These are phyloP conservation scores for Ceratopteris richardii DNA, from an alignment of 75 land plant genomes.

Conservation along the genomic window DNA sequence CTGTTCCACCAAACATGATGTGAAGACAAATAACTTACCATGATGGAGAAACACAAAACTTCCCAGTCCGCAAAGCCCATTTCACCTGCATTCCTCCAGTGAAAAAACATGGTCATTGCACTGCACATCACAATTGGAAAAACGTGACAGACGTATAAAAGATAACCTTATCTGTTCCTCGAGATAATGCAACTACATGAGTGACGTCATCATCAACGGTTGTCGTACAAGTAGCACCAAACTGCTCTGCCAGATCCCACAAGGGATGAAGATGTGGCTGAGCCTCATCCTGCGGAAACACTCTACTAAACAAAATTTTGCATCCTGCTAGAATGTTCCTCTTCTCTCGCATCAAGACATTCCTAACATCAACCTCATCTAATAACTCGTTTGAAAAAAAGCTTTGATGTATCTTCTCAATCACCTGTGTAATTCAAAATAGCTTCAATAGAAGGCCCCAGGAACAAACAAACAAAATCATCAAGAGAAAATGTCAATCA, in stretches of 20 bases:
- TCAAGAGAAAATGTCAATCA: conserved; percentile 4
- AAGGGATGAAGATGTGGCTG: conserved; percentile 36
- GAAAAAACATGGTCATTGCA: no score
- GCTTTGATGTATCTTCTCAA: conserved; percentile 17
- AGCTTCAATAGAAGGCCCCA: no score
- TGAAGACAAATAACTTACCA: no score
- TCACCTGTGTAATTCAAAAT: no score
- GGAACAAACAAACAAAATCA: neutral
- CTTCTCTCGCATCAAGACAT: conserved; percentile 21
- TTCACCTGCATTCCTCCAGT: conserved; percentile 10
- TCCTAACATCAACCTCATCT: conserved; percentile 35
- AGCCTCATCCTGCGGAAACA: conserved; percentile 33
- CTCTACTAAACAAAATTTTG: conserved; percentile 25
- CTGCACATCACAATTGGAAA: neutral
- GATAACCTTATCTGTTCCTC: conserved; percentile 28
- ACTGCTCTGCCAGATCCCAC: conserved; percentile 36
- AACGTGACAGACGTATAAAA: neutral
- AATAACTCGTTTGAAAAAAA: conserved; percentile 20
- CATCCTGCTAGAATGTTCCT: conserved; percentile 24
- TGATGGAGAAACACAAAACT: conserved; percentile 27
- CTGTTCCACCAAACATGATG: no score
- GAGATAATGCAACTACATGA: conserved; percentile 39
- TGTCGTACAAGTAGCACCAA: conserved; percentile 32
- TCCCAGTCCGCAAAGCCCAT: conserved; percentile 34
- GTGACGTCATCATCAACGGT: conserved; percentile 33